phyloP scores from a whole-genome alignment of 768 basidiomycete species.

The Rhodosporidiobolus odoratus region DNA sequence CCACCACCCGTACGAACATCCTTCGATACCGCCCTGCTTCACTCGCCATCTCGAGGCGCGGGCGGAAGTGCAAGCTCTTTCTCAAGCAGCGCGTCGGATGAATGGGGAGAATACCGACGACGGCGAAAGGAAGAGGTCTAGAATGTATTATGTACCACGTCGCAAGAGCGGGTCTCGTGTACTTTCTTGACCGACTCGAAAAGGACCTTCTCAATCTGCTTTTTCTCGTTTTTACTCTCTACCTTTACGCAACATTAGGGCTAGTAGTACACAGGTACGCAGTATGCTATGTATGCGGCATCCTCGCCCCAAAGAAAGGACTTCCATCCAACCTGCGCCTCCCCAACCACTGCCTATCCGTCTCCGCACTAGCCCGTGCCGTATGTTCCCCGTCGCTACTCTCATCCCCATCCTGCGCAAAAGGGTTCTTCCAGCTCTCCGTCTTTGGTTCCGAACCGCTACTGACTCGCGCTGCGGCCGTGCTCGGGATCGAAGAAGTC shows the following conservation, averaged over 20 bases:
- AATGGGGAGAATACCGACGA: too few species aligned
- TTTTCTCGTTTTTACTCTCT: too few species aligned
- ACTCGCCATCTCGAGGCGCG: too few species aligned
- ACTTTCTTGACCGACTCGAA: too few species aligned
- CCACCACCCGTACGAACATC: background rate
- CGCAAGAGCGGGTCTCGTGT: too few species aligned
- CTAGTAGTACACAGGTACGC: too few species aligned
- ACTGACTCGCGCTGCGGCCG: background rate
- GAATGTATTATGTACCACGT: too few species aligned
- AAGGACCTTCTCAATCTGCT: too few species aligned
- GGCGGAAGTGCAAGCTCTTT: too few species aligned
- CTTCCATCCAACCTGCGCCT: background rate
- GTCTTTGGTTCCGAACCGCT: background rate
- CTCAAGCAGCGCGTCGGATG: too few species aligned
- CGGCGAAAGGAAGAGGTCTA: too few species aligned
- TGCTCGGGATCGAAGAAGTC: background rate
- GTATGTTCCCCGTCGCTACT: background rate
- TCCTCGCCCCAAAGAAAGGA: constrained; percentile 1
- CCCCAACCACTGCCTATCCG: background rate
- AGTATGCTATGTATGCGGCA: background rate
- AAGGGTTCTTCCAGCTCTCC: background rate
- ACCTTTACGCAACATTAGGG: too few species aligned
- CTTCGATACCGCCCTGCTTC: background rate
- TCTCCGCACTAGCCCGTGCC: background rate
- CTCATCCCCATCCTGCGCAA: background rate